Conservation (phyloP, 345 rosid genomes). For the Syzygium grande region DNA sequence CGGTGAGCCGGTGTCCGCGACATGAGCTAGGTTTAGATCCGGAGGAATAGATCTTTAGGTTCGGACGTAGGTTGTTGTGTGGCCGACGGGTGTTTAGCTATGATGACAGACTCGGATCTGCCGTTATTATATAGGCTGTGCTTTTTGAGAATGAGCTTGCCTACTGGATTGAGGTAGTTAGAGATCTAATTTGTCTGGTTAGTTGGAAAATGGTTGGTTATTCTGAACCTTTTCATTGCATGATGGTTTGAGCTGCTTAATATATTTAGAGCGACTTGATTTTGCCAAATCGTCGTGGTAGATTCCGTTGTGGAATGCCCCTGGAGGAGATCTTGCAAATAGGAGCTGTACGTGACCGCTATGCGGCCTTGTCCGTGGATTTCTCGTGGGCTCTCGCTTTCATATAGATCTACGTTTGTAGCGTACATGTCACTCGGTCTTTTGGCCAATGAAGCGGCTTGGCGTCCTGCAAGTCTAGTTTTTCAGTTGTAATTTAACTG, state of each 20-base stretch:
- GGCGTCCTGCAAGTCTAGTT: background rate
- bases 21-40: background rate
- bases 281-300: background rate
- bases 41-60: background rate
- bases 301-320: background rate
- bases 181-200: background rate
- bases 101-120: background rate
- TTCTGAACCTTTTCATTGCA: background rate
- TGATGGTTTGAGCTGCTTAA: background rate
- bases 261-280: background rate
- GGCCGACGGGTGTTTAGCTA: background rate
- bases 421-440: background rate
- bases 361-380: background rate
- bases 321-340: background rate
- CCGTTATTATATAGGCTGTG: background rate
- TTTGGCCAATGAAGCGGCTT: background rate
- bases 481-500: background rate
- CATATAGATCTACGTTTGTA: background rate
- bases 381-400: background rate
- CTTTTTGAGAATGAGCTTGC: background rate
- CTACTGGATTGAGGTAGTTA: background rate
- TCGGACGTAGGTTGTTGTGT: background rate
- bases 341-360: background rate
- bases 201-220: background rate
- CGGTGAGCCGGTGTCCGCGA: background rate